Conservation (phyloP, 148 eudicot species). For the Fagopyrum homotropicum region DNA sequence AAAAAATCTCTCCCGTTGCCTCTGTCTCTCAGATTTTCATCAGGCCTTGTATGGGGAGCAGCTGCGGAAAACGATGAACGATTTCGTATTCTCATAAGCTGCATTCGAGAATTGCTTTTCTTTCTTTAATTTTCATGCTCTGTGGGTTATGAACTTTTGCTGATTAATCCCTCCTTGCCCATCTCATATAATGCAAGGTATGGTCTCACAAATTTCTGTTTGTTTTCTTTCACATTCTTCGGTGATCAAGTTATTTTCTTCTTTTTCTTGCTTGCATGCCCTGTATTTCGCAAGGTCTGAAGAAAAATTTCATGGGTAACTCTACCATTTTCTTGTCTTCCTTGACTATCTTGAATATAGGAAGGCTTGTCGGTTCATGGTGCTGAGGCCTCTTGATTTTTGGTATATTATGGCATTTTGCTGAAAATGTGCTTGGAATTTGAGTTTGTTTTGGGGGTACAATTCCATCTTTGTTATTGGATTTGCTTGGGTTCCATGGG, state of each 20-base stretch:
- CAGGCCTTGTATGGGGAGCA: background rate
- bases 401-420: background rate
- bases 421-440: background rate
- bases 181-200: constrained; percentile 12
- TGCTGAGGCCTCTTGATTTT: background rate
- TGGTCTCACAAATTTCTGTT: constrained; percentile 8
- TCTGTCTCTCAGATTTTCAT: constrained; percentile 8
- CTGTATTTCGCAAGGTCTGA: background rate
- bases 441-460: background rate
- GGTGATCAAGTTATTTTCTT: background rate
- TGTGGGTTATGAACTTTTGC: background rate
- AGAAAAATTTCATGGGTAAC: background rate
- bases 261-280: background rate
- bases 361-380: constrained; percentile 4
- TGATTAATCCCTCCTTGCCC: background rate
- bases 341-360: background rate
- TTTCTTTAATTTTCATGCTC: background rate
- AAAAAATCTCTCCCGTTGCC: background rate
- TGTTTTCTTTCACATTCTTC: background rate
- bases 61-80: constrained; percentile 10
- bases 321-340: background rate
- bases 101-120: background rate
- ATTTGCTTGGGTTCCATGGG: background rate
- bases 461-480: background rate
- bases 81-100: background rate